phyloP scores from a whole-genome alignment of 306 rosid species.

The Begonia loranthoides region DNA sequence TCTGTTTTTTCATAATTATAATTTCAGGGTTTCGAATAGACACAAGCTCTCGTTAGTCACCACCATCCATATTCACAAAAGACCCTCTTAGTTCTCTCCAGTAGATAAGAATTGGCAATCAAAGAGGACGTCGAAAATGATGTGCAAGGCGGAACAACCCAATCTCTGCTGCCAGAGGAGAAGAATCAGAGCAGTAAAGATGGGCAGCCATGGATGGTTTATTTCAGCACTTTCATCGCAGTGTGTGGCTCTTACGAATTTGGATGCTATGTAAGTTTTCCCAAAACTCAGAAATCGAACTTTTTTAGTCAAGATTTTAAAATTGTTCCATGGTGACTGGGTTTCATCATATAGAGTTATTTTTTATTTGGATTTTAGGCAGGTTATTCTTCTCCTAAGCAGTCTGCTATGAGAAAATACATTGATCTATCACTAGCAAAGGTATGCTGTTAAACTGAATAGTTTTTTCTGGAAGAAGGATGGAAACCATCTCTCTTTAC shows the following conservation, averaged over 20 bases:
- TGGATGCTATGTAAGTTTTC: constrained; percentile 61
- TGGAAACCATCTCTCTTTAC: too few relatives aligned
- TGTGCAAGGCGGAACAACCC: constrained; percentile 18
- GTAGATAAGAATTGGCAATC: constrained; percentile 30
- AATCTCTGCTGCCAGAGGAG: constrained; percentile 26
- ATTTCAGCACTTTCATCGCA: constrained; percentile 61
- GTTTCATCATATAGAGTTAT: constrained; percentile 7
- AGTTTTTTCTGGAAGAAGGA: not conserved
- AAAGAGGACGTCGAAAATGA: constrained; percentile 34
- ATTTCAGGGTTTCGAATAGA: too few relatives aligned
- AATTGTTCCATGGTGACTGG: too few relatives aligned
- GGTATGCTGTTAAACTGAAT: constrained; percentile 21
- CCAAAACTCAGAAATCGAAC: not conserved
- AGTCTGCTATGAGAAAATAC: constrained; percentile 52
- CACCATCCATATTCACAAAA: too few relatives aligned
- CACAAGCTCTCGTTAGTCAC: too few relatives aligned
- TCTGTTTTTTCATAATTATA: too few relatives aligned
- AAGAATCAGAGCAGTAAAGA: constrained; percentile 6
- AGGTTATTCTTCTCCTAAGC: constrained; percentile 88
- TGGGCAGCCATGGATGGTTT: constrained; percentile 78
- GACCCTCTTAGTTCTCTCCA: too few relatives aligned
- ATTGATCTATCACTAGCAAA: constrained; percentile 53
- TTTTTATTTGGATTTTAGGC: constrained; percentile 30
- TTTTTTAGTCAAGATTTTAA: not conserved
- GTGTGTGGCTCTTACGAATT: constrained; percentile 83